These are phyloP conservation scores for Yamadazyma endophytica DNA, from an alignment of 805 yeast genomes.

Conservation along the genomic window DNA sequence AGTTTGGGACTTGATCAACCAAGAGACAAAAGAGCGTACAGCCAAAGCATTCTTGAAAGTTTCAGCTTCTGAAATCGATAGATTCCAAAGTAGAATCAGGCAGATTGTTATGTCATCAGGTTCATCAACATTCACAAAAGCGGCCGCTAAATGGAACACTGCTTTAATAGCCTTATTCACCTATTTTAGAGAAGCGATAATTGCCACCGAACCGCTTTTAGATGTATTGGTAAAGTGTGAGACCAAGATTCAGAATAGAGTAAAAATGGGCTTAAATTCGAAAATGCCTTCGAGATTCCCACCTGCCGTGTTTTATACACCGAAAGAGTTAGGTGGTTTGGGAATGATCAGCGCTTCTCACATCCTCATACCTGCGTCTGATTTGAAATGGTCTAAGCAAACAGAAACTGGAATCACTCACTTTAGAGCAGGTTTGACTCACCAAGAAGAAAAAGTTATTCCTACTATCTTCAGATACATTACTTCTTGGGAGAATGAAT, in stretches of 20 bases:
- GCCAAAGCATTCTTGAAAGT: slow-evolving; percentile 87
- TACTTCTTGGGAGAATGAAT: slow-evolving; percentile 96
- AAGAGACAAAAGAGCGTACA: slow-evolving; percentile 72
- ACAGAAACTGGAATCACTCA: slow-evolving; percentile 94
- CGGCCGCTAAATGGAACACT: slow-evolving; percentile 95
- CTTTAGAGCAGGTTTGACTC: slow-evolving; percentile 90
- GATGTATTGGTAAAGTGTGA: slow-evolving; percentile 87
- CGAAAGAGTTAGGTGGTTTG: slow-evolving; percentile 93
- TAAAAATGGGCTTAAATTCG: slow-evolving; percentile 90
- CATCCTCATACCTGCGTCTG: slow-evolving; percentile 90
- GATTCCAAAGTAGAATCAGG: slow-evolving; percentile 77
- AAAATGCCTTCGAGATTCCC: slow-evolving; percentile 99
- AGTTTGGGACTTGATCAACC: slow-evolving; percentile 83
- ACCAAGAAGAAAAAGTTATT: slow-evolving; percentile 72
- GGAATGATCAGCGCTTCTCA: slow-evolving; percentile 99
- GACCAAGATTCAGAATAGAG: slow-evolving; percentile 88
- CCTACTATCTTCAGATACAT: slow-evolving; percentile 93
- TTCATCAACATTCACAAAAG: slow-evolving; percentile 89
- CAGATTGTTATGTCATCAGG: slow-evolving; percentile 95
- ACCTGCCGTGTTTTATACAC: slow-evolving; percentile 97
- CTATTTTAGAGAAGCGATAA: slow-evolving; percentile 89
- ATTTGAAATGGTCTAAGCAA: slow-evolving; percentile 84
- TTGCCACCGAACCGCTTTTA: slow-evolving; percentile 71
- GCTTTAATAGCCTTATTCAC: slow-evolving; percentile 82
- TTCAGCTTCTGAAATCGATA: slow-evolving; percentile 71